Evolutionary conservation across 2,329 filamentous ascomycete genomes (phyloP), one percentile per base, ranked within the genome.

Genomic region (Ambrosiella beaveri): DNA sequence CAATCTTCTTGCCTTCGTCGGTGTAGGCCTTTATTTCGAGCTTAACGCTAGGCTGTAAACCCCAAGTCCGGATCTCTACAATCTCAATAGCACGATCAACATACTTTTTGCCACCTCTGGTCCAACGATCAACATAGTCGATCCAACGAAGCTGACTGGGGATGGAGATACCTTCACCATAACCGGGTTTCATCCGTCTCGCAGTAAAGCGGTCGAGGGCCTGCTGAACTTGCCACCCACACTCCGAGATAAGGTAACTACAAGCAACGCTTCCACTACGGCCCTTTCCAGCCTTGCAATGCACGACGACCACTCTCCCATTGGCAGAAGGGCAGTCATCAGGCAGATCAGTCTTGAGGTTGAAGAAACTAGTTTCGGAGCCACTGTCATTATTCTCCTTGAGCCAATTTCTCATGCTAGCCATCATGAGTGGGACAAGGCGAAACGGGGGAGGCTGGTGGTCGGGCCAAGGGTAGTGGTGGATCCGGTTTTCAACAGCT

Each of bases 251-350:
- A 59, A 98, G 74, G 68, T 95, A 97, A 64, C 85, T 87, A 70
- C 88, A 95, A 37, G 85, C 84, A 64, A 88, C 81, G 0, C 88
- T 95, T 3, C 93, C 93, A 63, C 88, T 95, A 55, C 93, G 78
- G 1, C 93, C 93, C 70, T 98, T 98, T 2, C 93, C 93, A 1
- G 93, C 93, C 68, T 97, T 97, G 74, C 93, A 97, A 70, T 98
- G 93, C 7, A 97, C 88, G 6, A 97, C 90, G 0, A 85, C 85
- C 0, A 97, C 88, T 8, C 51, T 56, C 3, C 56, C 51, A 37
- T 60, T 60, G 13, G 41, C 51, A 37, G 59, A 40, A 27, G 59
- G 55, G 49, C 55, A 60, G 11, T 60, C 59, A 38, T 60, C 59
- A 2, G 59, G 59, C 4, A 60, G 51, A 38, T 37, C 27, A 17